Base-by-base conservation (phyloP, 257 asterid genomes). In the Coffea eugenioides region DNA sequence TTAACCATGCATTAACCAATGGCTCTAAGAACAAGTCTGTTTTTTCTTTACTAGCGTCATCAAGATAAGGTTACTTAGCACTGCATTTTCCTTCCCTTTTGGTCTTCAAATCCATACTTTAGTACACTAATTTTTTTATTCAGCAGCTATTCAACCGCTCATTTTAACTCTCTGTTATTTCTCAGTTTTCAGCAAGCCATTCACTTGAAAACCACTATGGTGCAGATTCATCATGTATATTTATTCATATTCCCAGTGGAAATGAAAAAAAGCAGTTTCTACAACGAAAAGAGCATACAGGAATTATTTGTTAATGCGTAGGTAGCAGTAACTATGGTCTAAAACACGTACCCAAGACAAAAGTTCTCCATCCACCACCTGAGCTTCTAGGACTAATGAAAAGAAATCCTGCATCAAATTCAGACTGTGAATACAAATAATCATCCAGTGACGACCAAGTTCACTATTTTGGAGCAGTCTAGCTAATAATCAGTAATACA, bases 311-410 rank as follows among this genome's bases (percentile, higher is more conserved):
- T n/a, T 62, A 25, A 62, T 6, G 25, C 3, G 5, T 0, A 12
- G 31, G 14, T 9, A 46, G 39, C 57, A 57, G 5, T 39, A 78
- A 57, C 49, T 46, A 75, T 36, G 68, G 69, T n/a, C 25, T 61
- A 46, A 9, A 69, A 79, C 66, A 82, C 92, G 36, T 64, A 95
- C 99, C 97, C 90, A 91, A 77, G 94, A 78, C 79, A 93, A 92
- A 87, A 95, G 98, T 84, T 92, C 96, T 79, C 98, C 99, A 88
- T 95, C 96, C 54, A 95, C 90, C 84, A 92, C 88, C 5, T 93
- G 89, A 84, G 98, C 94, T 86, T 92, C 97, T 76, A 90, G 91
- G 80, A 95, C 93, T 88, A 90, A 81, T 1, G 93, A 87, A 87
- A 93, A 93, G 91, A 95, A 95, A 88, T 95, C 98, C 99, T 95